Evolutionary conservation across 805 yeast species (phyloP).

Genomic region (Candida nitratophila): DNA sequence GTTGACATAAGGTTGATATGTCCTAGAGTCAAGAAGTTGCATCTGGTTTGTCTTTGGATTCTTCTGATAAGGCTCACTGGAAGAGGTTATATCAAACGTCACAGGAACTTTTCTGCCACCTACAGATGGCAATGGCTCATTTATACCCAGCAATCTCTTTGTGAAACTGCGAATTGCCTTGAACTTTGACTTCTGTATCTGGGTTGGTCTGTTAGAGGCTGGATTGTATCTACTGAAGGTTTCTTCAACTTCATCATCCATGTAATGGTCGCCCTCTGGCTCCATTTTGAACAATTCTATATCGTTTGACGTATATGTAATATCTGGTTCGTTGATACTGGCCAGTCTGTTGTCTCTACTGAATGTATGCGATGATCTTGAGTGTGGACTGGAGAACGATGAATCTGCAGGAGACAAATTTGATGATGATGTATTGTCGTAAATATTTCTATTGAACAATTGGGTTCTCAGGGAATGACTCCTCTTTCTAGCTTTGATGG

Average conservation of each 20-base stretch:
- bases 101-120: conserved; percentile 78
- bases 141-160: conserved; percentile 37
- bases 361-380: not conserved
- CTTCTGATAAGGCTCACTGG: conserved; percentile 12
- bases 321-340: not conserved
- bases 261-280: conserved; percentile 1
- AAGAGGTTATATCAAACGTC: conserved; percentile 32
- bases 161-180: not conserved
- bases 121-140: conserved; percentile 43
- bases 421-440: not conserved
- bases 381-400: no score
- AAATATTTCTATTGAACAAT: conserved; percentile 42
- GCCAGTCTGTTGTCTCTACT: not conserved
- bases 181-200: not conserved
- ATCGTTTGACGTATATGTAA: conserved; percentile 1
- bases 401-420: no score
- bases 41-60: conserved; percentile 22
- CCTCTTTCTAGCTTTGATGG: conserved; percentile 39
- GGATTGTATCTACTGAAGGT: not conserved
- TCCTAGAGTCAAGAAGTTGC: conserved; percentile 63
- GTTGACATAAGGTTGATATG: conserved; percentile 47
- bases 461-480: conserved; percentile 66
- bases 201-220: no score
- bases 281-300: conserved; percentile 4
- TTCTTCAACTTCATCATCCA: not conserved